Percentiles rank a stretch among this genome's conserved stretches.
Evolutionary conservation across 805 yeast species (phyloP).

Genomic region (Yamadazyma sp.): DNA sequence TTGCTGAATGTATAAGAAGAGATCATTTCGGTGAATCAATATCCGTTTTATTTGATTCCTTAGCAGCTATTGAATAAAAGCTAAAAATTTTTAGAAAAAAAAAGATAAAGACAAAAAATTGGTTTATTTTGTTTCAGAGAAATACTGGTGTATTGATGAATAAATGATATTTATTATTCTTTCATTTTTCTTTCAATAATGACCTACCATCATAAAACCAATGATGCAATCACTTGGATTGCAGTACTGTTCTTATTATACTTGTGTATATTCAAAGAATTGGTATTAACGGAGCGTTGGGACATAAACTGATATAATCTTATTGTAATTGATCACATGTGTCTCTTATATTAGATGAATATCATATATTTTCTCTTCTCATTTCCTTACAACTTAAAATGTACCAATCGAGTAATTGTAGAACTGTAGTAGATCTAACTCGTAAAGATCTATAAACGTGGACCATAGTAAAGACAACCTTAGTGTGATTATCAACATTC

Average conservation of each 20-base stretch:
- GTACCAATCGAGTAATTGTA: no score
- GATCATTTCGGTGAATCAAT: conserved; percentile 98
- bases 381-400: no score
- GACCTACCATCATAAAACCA: conserved; percentile 29
- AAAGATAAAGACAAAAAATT: conserved; percentile 6
- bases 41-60: conserved; percentile 86
- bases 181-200: not conserved
- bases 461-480: no score
- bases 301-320: conserved; percentile 26
- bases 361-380: no score
- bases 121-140: no score
- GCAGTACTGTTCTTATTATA: conserved; percentile 45
- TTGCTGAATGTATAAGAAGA: conserved; percentile 98
- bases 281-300: conserved; percentile 64
- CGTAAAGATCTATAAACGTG: no score
- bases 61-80: conserved; percentile 54
- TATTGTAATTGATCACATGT: no score
- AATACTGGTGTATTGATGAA: conserved; percentile 7
- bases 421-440: no score
- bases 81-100: no score
- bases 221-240: conserved; percentile 52
- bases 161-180: conserved; percentile 3
- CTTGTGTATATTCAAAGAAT: conserved; percentile 3
- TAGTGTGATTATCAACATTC: no score
- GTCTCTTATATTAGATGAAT: no score